phyloP scores from a whole-genome alignment of 164 flowering plant genomes.

The Vitis amurensis region DNA sequence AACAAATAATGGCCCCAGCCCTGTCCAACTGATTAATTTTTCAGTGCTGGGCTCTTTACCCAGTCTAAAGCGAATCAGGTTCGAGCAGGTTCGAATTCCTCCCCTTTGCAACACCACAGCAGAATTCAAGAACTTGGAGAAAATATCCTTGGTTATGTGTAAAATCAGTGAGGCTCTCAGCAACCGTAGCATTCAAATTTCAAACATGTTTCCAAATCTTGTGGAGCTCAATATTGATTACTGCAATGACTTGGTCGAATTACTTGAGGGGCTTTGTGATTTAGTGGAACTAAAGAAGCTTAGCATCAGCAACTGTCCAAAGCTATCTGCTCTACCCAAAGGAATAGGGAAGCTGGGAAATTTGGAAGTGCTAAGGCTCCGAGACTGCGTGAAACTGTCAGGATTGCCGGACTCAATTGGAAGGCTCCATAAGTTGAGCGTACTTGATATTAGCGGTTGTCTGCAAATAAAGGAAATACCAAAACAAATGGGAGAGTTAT shows the following conservation, averaged over 20 bases:
- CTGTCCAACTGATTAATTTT: constrained; percentile 1
- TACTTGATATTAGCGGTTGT: constrained; percentile 42
- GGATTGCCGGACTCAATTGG: constrained; percentile 35
- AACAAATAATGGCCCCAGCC: constrained; percentile 7
- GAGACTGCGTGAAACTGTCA: constrained; percentile 27
- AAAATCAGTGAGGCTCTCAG: constrained; percentile 21
- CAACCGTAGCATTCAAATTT: background rate
- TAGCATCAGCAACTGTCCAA: constrained; percentile 42
- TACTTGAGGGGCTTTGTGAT: constrained; percentile 34
- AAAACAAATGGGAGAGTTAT: constrained; percentile 25
- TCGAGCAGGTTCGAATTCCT: constrained; percentile 30
- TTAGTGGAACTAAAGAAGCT: constrained; percentile 26
- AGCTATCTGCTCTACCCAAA: constrained; percentile 26
- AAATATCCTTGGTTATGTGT: constrained; percentile 40
- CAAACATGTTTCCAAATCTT: constrained; percentile 29
- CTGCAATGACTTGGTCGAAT: constrained; percentile 30
- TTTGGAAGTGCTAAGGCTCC: constrained; percentile 37
- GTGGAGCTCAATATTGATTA: constrained; percentile 41
- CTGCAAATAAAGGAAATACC: constrained; percentile 28
- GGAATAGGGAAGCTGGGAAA: constrained; percentile 24
- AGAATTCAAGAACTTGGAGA: constrained; percentile 26
- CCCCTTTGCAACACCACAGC: background rate
- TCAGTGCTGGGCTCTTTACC: constrained; percentile 13
- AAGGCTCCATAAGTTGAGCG: constrained; percentile 19
- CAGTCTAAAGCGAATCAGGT: constrained; percentile 31